Evolutionary conservation across 2,329 filamentous ascomycete genomes (phyloP), one percentile per base, ranked within the genome.

Genomic region (Ophiosphaerella korrae): DNA sequence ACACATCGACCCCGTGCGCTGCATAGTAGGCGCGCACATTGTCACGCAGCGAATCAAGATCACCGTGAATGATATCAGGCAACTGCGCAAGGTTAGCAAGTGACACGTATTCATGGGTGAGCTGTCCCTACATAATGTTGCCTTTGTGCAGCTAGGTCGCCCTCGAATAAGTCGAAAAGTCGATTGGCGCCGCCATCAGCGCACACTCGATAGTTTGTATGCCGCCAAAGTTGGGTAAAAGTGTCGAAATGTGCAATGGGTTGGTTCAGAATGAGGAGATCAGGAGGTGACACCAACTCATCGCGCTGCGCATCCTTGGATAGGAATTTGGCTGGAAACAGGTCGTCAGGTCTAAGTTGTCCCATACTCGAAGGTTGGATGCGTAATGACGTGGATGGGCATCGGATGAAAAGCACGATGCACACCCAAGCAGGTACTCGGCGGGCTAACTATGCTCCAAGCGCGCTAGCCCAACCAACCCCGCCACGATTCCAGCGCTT

Each of bases 181-280:
- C 85, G 82, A 68, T 97, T 96, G 39, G 92, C 92, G 21, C 92
- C 94, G 48, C 92, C 94, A 76, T 99, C 94, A 24, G 92, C 94
- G 51, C 92, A 96, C 45, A 97, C 80, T 21, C 83, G 84, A 54
- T 87, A 82, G 18, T 76, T 77, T 45, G 89, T 87, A 55, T 79
- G 76, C 23, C 67, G 65, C 75, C 79, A 80, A 11, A 82, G 67
- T 9, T 73, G 70, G 26, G 71, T 63, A 55, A 82, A 76, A 11
- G 75, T 78, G 70, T 81, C 80, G 78, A 60, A 84, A 64, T 69
- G 70, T 68, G 63, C 54, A 48, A 75, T 72, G 46, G 72, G 73
- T 44, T 75, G 73, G 46, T 80, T 77, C 29, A 84, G 63, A n/a
- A 80, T 77, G 38, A 72, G 62, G 21, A 81, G 69, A 50, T 69